Percentiles rank a stretch among this genome's conserved stretches.
These are phyloP conservation scores for Kodamaea laetipori DNA, from an alignment of 805 yeast genomes.

Conservation along the genomic window DNA sequence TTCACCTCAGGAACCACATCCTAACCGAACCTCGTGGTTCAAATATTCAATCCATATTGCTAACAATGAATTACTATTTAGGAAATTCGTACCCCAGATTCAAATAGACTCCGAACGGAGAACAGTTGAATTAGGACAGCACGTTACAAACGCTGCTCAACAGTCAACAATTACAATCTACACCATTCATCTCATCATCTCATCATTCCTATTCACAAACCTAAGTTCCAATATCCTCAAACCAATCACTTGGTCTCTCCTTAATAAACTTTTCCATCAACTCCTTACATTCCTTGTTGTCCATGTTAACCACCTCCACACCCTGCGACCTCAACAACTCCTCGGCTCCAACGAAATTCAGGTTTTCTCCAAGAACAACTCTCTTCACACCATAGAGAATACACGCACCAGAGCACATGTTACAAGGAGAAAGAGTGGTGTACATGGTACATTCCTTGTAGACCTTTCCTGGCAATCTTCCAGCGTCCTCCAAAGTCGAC, in stretches of 20 bases:
- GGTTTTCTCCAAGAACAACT: conserved; percentile 87
- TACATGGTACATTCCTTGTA: conserved; percentile 89
- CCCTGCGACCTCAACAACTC: conserved; percentile 67
- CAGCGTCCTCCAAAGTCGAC: conserved; percentile 85
- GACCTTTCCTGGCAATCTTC: conserved; percentile 75
- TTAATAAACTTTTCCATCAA: conserved; percentile 78
- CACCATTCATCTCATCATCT: not conserved
- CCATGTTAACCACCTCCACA: conserved; percentile 65
- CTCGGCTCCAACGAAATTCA: conserved; percentile 82
- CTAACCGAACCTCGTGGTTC: too few relatives aligned
- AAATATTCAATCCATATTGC: too few relatives aligned
- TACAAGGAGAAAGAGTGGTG: conserved; percentile 90
- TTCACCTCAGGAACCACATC: too few relatives aligned
- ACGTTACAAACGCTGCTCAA: too few relatives aligned
- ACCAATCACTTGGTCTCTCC: conserved; percentile 79
- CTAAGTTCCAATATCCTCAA: conserved; percentile 70
- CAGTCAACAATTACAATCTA: not conserved
- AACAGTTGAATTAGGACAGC: too few relatives aligned
- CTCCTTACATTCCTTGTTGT: conserved; percentile 62
- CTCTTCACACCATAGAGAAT: conserved; percentile 84
- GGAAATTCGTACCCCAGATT: too few relatives aligned
- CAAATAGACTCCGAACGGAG: too few relatives aligned
- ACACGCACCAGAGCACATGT: conserved; percentile 95
- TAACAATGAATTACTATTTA: too few relatives aligned
- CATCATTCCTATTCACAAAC: not conserved